A percentile compares a stretch with the other conserved stretches of the same genome.
phyloP scores from a whole-genome alignment of 441 rosid genomes.

The Croton setiger region DNA sequence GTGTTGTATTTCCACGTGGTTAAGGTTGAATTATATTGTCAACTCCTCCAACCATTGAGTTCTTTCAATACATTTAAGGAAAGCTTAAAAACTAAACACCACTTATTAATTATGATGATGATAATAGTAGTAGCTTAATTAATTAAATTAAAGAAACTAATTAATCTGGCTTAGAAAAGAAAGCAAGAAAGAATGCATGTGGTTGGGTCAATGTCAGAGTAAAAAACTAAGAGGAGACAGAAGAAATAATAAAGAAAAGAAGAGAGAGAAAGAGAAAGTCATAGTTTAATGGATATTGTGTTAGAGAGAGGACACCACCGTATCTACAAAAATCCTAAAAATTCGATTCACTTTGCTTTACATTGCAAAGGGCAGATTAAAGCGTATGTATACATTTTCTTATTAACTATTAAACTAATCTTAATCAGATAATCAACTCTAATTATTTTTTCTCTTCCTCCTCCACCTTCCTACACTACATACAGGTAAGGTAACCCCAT shows the following conservation, averaged over 20 bases:
- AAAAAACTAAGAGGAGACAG: not conserved
- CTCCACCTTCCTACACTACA: not conserved
- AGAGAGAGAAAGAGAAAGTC: slow-evolving; percentile 14
- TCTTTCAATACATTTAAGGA: too few relatives aligned
- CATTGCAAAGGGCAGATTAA: slow-evolving; percentile 33
- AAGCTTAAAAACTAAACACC: too few relatives aligned
- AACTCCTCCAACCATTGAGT: too few relatives aligned
- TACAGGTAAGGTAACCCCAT: not conserved
- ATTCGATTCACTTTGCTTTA: slow-evolving; percentile 59
- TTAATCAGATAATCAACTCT: too few relatives aligned
- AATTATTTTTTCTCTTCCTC: not conserved
- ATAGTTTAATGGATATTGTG: slow-evolving; percentile 27
- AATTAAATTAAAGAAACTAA: not conserved
- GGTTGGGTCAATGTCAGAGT: not conserved
- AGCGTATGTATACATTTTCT: not conserved
- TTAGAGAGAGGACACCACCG: slow-evolving; percentile 33
- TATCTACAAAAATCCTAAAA: slow-evolving; percentile 64
- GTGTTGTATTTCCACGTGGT: too few relatives aligned
- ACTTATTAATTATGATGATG: not conserved
- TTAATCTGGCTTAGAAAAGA: not conserved
- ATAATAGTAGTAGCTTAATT: not conserved
- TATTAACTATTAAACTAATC: not conserved
- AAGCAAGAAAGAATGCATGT: not conserved
- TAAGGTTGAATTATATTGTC: too few relatives aligned
- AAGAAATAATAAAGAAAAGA: not conserved